Conservation (phyloP, 2,329 filamentous ascomycete species). For the Pyricularia grisea region DNA sequence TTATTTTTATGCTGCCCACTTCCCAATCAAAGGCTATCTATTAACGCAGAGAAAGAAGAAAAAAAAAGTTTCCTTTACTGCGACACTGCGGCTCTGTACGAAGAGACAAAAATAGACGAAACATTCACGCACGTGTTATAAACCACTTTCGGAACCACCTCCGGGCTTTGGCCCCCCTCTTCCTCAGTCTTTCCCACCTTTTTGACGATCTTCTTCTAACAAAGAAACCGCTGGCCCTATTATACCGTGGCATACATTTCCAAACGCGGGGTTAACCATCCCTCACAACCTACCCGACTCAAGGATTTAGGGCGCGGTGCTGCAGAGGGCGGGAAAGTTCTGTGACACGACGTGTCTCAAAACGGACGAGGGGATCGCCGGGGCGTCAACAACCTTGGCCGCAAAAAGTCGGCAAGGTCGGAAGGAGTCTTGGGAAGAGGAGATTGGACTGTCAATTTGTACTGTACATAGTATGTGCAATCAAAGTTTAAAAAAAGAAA, state of each 20-base stretch:
- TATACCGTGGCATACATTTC: no score
- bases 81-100: neutral
- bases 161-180: no score
- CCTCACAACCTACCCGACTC: neutral
- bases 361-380: neutral
- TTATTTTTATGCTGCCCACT: neutral
- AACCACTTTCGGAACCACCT: neutral
- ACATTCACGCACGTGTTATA: neutral
- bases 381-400: no score
- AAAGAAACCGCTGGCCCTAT: neutral
- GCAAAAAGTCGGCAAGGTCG: neutral
- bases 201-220: neutral
- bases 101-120: neutral
- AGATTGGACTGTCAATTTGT: neutral
- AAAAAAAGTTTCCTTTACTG: neutral
- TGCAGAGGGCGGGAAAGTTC: neutral
- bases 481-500: neutral
- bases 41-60: neutral
- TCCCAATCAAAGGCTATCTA: neutral
- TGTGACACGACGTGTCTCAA: neutral
- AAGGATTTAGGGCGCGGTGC: neutral
- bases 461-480: neutral
- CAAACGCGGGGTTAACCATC: neutral
- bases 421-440: neutral
- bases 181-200: neutral